These are phyloP conservation scores for Nicotiana otophora DNA, from an alignment of 257 asterid species.

Conservation along the genomic window DNA sequence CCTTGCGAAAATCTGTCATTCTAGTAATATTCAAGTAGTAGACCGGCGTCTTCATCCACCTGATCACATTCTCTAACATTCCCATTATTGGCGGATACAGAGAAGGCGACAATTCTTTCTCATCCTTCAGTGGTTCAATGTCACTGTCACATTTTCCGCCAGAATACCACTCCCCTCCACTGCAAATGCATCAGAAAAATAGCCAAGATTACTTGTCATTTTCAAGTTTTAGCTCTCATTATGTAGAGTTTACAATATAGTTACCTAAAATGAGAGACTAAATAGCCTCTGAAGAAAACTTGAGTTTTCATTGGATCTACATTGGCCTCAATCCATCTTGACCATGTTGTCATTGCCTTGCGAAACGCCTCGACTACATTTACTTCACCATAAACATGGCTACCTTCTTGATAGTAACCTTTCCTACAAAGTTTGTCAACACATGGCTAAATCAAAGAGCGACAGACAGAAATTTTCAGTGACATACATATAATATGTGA, in stretches of 20 bases:
- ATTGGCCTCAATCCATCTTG: conserved; percentile 67
- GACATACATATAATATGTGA: no score
- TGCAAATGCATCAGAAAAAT: conserved; percentile 22
- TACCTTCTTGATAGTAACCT: conserved; percentile 84
- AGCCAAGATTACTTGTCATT: background rate
- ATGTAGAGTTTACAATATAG: background rate
- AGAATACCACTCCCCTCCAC: conserved; percentile 94
- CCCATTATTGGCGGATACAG: conserved; percentile 71
- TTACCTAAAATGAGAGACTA: conserved; percentile 84
- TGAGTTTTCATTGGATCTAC: conserved; percentile 43
- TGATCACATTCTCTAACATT: conserved; percentile 49
- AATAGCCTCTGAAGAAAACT: conserved; percentile 79
- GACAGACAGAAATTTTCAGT: no score
- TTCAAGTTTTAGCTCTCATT: background rate
- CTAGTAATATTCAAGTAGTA: conserved; percentile 66
- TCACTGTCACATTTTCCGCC: conserved; percentile 84
- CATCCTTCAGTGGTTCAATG: conserved; percentile 56
- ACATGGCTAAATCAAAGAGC: background rate
- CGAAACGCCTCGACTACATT: conserved; percentile 77
- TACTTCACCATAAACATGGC: conserved; percentile 50
- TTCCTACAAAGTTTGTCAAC: conserved; percentile 40
- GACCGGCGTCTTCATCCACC: conserved; percentile 55
- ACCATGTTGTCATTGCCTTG: conserved; percentile 84
- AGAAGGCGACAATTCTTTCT: conserved; percentile 37
- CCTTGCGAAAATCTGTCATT: conserved; percentile 71